Percentiles rank a stretch among this genome's conserved stretches.
phyloP scores from a whole-genome alignment of 371 early-diverging fungal species.

The Blastocladiella emersonii region DNA sequence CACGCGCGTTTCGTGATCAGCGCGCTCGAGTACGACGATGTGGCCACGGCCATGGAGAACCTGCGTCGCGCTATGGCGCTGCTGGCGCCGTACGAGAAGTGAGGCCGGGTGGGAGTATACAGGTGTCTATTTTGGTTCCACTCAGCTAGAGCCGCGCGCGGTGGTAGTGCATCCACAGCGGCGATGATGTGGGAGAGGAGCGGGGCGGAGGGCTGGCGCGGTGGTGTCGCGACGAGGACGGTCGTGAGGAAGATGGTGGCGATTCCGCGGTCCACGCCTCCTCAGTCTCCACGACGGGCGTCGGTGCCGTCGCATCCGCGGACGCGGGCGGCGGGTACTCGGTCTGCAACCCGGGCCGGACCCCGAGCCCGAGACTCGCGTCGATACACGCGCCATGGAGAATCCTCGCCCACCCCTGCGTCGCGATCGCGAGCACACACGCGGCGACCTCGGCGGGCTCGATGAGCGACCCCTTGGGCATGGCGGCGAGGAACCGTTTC shows the following conservation, averaged over 20 bases:
- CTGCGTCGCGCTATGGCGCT: constrained; percentile 54
- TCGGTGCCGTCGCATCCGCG: no score
- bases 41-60: constrained; percentile 66
- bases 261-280: no score
- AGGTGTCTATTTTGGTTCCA: no score
- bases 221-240: no score
- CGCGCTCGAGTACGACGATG: constrained; percentile 86
- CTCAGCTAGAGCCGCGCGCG: no score
- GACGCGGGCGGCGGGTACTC: not conserved
- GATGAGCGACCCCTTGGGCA: not conserved
- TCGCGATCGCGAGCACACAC: not conserved
- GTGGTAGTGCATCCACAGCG: no score
- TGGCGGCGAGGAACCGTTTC: not conserved
- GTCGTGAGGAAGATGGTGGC: no score
- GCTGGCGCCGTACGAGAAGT: constrained; percentile 7
- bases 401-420: not conserved
- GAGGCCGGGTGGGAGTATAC: no score
- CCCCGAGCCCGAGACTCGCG: not conserved
- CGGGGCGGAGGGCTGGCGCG: no score
- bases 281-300: no score
- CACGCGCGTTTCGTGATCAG: constrained; percentile 83
- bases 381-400: not conserved
- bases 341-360: constrained; percentile 2
- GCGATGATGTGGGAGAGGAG: no score
- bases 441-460: not conserved